Conservation (phyloP, 169 alveolate species). For the Besnoitia besnoiti region DNA sequence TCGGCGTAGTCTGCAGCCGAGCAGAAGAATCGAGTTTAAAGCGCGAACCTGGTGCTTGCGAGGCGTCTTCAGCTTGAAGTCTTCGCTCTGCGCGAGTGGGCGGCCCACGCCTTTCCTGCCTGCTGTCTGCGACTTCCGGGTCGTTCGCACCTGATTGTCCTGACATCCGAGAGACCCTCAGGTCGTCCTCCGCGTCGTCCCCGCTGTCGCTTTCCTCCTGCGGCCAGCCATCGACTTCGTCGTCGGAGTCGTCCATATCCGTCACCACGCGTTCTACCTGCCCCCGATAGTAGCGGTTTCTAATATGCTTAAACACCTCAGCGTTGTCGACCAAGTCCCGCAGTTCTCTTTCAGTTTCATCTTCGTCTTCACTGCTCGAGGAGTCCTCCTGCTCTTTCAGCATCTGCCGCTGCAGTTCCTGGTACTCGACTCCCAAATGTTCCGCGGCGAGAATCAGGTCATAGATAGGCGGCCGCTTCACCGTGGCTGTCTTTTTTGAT, state of each 20-base stretch:
- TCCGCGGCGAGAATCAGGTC: slow-evolving; percentile 57
- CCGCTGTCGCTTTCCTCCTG: background rate
- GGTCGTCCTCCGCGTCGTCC: background rate
- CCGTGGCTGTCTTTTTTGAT: background rate
- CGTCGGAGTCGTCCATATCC: background rate
- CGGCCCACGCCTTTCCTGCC: too few relatives aligned
- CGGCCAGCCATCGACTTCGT: background rate
- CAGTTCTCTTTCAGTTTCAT: slow-evolving; percentile 8
- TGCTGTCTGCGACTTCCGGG: background rate
- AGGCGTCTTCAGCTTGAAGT: background rate
- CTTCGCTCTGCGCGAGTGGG: background rate
- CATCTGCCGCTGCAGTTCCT: slow-evolving; percentile 13
- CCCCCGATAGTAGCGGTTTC: background rate
- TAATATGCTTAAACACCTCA: background rate
- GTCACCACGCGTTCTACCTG: background rate
- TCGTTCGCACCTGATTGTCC: background rate
- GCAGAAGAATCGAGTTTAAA: background rate
- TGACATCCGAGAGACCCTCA: background rate
- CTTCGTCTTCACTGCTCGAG: background rate
- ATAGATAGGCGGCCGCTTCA: slow-evolving; percentile 4
- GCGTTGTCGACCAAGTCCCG: slow-evolving; percentile 40
- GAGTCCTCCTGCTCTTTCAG: background rate
- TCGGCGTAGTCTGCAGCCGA: background rate
- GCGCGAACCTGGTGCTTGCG: background rate
- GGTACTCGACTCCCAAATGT: slow-evolving; percentile 46